Evolutionary conservation across 2,329 filamentous ascomycete species (phyloP).

Genomic region (Penicillium sp.): DNA sequence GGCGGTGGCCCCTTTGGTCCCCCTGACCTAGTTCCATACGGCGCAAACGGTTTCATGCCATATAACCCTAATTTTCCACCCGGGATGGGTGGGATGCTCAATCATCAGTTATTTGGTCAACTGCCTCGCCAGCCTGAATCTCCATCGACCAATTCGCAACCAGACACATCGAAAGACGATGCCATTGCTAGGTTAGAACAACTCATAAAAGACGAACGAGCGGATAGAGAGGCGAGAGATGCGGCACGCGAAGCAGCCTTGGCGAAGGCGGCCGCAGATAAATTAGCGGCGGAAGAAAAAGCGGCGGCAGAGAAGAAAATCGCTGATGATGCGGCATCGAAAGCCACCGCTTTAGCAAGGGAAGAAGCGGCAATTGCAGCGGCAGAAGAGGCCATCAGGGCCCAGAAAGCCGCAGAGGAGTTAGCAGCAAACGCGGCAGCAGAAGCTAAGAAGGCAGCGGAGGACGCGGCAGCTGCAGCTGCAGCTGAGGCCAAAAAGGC

Average conservation of each 20-base stretch:
- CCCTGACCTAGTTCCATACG: constrained; percentile 38
- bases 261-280: constrained; percentile 50
- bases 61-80: constrained; percentile 33
- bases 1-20: constrained; percentile 27
- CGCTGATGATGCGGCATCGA: constrained; percentile 37
- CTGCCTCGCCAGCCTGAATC: constrained; percentile 21
- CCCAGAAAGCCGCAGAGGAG: constrained; percentile 38
- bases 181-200: constrained; percentile 61
- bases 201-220: constrained; percentile 47
- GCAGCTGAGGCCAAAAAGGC: constrained; percentile 45
- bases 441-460: constrained; percentile 47
- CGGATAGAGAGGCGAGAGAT: constrained; percentile 39
- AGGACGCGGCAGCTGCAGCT: constrained; percentile 37
- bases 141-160: constrained; percentile 26
- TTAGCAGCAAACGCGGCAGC: constrained; percentile 32
- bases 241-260: constrained; percentile 40
- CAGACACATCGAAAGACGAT: constrained; percentile 51
- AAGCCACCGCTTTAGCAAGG: constrained; percentile 42
- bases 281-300: constrained; percentile 30
- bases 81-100: constrained; percentile 32
- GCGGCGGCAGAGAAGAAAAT: constrained; percentile 41
- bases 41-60: constrained; percentile 29
- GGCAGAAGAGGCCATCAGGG: constrained; percentile 42
- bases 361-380: constrained; percentile 39
- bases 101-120: constrained; percentile 32